Evolutionary conservation across 371 early-diverging fungal species (phyloP), one percentile per base, ranked within the genome.

Genomic region (Mucor circinelloides): DNA sequence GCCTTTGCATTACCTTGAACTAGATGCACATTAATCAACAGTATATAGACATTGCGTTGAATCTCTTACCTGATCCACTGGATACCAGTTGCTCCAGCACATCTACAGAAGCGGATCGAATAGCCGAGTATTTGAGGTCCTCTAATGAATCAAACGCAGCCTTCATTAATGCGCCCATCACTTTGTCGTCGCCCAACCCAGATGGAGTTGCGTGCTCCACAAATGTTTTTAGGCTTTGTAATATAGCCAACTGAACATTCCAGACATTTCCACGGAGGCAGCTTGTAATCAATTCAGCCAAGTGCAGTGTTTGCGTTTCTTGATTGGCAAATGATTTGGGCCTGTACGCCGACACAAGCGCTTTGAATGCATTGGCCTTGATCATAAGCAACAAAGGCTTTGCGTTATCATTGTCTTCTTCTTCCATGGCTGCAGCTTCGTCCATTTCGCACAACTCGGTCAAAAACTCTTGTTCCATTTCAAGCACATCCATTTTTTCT

Each of bases 331-430:
- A 72, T 13, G 73, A 64, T 10, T 72, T 64, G 5, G 87, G 84
- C 71, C 81, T 78, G 57, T 77, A 94, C 2, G 85, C 83, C 63
- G 83, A 67, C 0, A 85, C 89, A 19, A 93, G 65, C 0, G 91
- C 82, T 60, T 85, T 88, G 72, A 90, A 90, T 1, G 92, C 89
- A 58, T 86, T 90, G 6, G 93, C 91, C 63, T 87, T 85, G 58
- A 93, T 86, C 73, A 87, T 80, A 30, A 91, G 56, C 12, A 85
- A 85, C 67, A 90, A 66, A 15, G 92, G 90, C 60, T 86, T 85
- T 27, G 87, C 89, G 42, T 85, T 85, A 15, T 89, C 90, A 8
- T 80, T 80, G 6, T 90, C 89, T n/a, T 89, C 87, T 2, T 83
- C 83, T 27, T 90, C 93, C 73, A 81, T 84, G 0, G 74, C 86